Evolutionary conservation across 2,329 filamentous ascomycete species (phyloP), one percentile per base, ranked within the genome.

Genomic region (Bipolaris sorokiniana): DNA sequence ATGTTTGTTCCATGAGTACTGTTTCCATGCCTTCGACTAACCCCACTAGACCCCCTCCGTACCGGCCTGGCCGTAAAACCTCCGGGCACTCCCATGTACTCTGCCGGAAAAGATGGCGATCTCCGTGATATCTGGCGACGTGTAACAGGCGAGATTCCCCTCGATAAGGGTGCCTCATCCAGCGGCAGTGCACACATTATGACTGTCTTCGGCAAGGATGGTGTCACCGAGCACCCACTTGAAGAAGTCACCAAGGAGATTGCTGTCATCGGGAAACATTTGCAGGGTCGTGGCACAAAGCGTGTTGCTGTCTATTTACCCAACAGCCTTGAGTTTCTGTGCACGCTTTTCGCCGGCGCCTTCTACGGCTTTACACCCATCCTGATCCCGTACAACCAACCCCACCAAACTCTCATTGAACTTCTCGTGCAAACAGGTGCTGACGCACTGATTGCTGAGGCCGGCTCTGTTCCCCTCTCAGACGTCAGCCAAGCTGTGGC

Each of bases 351-450:
- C 70, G 85, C 93, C 54, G 93, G 90, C 75, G 88, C 91, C 62
- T 98, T 97, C 79, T 94, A 96, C 77, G 90, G 90, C 70, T 83
- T 96, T 67, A 92, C 89, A 10, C 87, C 90, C n/a, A 85, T 97
- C 46, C 81, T 98, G 51, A 81, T 99, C 37, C 94, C 95, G 0
- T 96, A 92, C 74, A 88, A 93, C 69, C 84, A 93, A 61, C 79
- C 89, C 3, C 84, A 90, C 40, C 82, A 89, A 33, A 83, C 84
- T 49, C 82, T 96, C 26, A 83, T 90, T 59, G 84, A 87, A 31
- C 88, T 96, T 77, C 83, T 97, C 28, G 84, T 86, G 56, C 83
- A 87, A 34, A 88, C 89, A 0, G 85, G 88, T 37, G 91, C 90
- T 50, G 93, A 99, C 73, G 87, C 89, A 3, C 82, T 99, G 16